Conservation (phyloP, 78 protist species). For the Tieghemostelium lacteum region DNA sequence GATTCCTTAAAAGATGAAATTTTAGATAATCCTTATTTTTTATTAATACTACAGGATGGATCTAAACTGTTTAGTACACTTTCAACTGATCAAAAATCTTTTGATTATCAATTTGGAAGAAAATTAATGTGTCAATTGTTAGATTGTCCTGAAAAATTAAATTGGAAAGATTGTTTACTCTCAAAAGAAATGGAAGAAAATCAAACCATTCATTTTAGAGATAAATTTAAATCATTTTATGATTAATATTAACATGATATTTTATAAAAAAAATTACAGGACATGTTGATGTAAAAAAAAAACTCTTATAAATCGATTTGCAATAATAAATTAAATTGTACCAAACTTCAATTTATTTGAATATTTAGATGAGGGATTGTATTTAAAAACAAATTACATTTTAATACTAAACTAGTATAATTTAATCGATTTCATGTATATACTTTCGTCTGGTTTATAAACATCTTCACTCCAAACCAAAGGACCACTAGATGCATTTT, state of each 20-base stretch:
- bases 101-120: conserved; percentile 66
- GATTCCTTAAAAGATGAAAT: background rate
- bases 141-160: conserved; percentile 24
- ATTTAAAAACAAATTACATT: too few species aligned
- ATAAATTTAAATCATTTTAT: conserved; percentile 39
- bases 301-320: too few species aligned
- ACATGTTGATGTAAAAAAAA: too few species aligned
- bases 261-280: too few species aligned
- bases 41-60: conserved; percentile 30
- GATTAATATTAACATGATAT: conserved; percentile 21
- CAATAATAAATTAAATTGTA: too few species aligned
- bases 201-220: background rate
- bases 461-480: too few species aligned
- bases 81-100: background rate
- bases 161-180: conserved; percentile 64
- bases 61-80: conserved; percentile 2
- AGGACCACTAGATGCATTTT: too few species aligned
- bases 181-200: conserved; percentile 27
- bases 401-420: too few species aligned
- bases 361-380: too few species aligned
- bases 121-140: conserved; percentile 21
- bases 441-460: too few species aligned
- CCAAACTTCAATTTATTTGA: too few species aligned
- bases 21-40: conserved; percentile 10
- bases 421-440: too few species aligned